These are phyloP conservation scores for Quercus berberidifolia DNA, from an alignment of 306 rosid species.

Conservation along the genomic window DNA sequence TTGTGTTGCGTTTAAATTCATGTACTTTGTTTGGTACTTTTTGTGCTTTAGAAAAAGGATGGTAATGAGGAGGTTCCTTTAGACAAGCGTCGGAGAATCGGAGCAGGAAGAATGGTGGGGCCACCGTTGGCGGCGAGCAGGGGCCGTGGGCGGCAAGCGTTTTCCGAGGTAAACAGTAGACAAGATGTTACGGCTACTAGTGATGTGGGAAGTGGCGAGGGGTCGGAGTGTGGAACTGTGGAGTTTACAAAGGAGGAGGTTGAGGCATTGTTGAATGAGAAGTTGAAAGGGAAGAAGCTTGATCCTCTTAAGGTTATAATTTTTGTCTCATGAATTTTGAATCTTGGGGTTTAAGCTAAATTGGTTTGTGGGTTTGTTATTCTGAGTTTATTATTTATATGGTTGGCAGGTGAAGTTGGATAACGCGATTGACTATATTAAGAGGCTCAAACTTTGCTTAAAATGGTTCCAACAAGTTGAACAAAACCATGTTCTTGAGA, in stretches of 20 bases:
- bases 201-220: constrained; percentile 39
- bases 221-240: constrained; percentile 24
- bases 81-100: constrained; percentile 67
- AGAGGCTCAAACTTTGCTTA: constrained; percentile 69
- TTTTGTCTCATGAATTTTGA: neutral
- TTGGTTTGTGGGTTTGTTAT: neutral
- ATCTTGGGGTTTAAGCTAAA: neutral
- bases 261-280: constrained; percentile 62
- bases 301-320: constrained; percentile 63
- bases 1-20: neutral
- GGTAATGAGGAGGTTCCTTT: constrained; percentile 43
- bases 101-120: constrained; percentile 40
- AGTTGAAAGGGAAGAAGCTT: constrained; percentile 48
- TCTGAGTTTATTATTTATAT: neutral
- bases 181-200: constrained; percentile 28
- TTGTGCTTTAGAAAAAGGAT: constrained; percentile 48
- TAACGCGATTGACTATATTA: constrained; percentile 46
- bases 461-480: constrained; percentile 60
- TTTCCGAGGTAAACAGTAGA: constrained; percentile 38
- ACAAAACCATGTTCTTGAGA: constrained; percentile 52
- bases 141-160: constrained; percentile 47
- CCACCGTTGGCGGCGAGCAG: constrained; percentile 26
- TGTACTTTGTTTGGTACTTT: neutral
- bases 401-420: constrained; percentile 60
- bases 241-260: constrained; percentile 75